Base-by-base conservation (phyloP, 768 basidiomycete genomes). In the Naematelia aurantialba region DNA sequence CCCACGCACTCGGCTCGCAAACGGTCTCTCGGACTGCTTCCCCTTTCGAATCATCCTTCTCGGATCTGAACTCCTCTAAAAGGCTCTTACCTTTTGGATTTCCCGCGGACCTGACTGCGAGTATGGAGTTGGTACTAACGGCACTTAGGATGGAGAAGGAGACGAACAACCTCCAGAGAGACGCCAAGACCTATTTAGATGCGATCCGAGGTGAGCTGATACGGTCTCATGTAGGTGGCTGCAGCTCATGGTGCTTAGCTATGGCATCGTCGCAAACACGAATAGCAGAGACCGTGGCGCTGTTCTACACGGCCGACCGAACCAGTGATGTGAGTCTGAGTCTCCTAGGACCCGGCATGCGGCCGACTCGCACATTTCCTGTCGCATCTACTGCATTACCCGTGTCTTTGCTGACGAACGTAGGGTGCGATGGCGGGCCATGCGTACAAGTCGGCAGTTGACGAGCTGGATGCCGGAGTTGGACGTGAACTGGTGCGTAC, bases 241-340 rank as follows among this genome's bases (percentile, higher is more conserved):
- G 48, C 2, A 44, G 29, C 53, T 62, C 44, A 45, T 53, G 34
- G 34, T 8, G 17, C 17, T 17, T 66, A 96, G 93, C 88, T 21
- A 96, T 98, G 94, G 88, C 91, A 13, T 81, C 87, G 21, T 85
- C 94, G n/a, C 93, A 98, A 77, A 84, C 87, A 19, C 86, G 89
- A 57, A 84, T 98, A 70, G 92, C 92, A 12, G 92, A 96, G 56
- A 94, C 93, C 26, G 83, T 99, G 74, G 89, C 93, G 76, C 81
- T 85, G 5, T 98, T 99, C 81, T 99, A 97, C 76, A 73, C 78
- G 3, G 75, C 72, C 11, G 75, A 65, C 61, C 67, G 63, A 83
- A 85, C 59, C 84, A 91, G 72, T 48, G 75, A 76, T 64, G 75
- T 76, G 52, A 61, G 73, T 56, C 17, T n/a, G n/a, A n/a, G n/a